A percentile compares a stretch with the other conserved stretches of the same genome.
Evolutionary conservation across 495 filamentous ascomycete genomes (phyloP).

Genomic region (Schizothecium vesticola): DNA sequence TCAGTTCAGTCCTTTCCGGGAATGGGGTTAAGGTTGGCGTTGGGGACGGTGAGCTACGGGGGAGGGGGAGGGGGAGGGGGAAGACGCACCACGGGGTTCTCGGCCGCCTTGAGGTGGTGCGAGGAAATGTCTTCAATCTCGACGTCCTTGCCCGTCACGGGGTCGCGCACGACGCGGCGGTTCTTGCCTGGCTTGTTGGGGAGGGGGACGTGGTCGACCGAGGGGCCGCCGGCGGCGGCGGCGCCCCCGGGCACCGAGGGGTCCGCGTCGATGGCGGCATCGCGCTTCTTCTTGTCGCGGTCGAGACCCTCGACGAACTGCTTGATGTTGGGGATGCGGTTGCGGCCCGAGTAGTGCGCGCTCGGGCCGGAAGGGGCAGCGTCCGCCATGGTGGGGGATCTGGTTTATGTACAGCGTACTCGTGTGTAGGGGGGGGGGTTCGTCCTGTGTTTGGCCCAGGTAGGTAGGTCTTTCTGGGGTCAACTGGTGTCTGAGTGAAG

Average conservation of each 20-base stretch:
- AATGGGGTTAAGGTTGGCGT: conserved; percentile 67
- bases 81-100: conserved; percentile 60
- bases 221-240: not conserved
- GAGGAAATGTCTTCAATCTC: conserved; percentile 77
- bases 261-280: conserved; percentile 59
- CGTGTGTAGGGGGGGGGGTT: not conserved
- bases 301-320: conserved; percentile 77
- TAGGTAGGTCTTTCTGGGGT: no score
- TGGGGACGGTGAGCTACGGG: conserved; percentile 63
- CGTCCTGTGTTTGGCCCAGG: not conserved
- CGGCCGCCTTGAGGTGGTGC: conserved; percentile 62
- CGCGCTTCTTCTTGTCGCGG: conserved; percentile 68
- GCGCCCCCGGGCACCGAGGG: not conserved
- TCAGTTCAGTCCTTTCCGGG: not conserved
- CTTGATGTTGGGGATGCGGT: conserved; percentile 81
- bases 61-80: not conserved
- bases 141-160: conserved; percentile 77
- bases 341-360: conserved; percentile 56
- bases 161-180: conserved; percentile 74
- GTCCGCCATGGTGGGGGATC: conserved; percentile 17
- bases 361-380: conserved; percentile 31
- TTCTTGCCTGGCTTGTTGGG: conserved; percentile 40
- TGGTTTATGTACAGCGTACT: no score
- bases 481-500: not conserved
- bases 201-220: conserved; percentile 34